Conservation (phyloP, 2,329 filamentous ascomycete species). For the Tolypocladium ophioglossoides region DNA sequence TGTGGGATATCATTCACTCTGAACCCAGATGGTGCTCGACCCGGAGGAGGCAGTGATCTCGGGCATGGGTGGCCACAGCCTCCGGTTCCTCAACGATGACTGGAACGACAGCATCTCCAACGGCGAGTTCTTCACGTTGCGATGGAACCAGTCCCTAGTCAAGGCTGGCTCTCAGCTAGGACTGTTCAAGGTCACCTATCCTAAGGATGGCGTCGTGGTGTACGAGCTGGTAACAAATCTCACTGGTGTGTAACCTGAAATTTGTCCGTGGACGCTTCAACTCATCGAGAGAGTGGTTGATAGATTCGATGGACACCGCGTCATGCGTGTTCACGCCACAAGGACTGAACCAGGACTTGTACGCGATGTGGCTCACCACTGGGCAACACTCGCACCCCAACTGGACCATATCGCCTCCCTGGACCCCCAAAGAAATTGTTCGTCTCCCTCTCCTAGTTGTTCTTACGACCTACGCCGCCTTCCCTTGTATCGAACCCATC, state of each 20-base stretch:
- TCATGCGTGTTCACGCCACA: constrained; percentile 19
- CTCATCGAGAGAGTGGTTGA: constrained; percentile 3
- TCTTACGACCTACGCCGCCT: neutral
- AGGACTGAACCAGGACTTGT: constrained; percentile 14
- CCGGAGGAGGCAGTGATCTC: constrained; percentile 5
- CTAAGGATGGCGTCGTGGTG: constrained; percentile 15
- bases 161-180: constrained; percentile 12
- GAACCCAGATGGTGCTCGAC: constrained; percentile 10
- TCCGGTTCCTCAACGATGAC: constrained; percentile 20
- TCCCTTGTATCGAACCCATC: neutral
- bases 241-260: constrained; percentile 14
- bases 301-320: constrained; percentile 14
- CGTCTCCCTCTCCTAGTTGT: neutral
- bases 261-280: neutral
- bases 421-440: constrained; percentile 13
- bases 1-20: constrained; percentile 2
- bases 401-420: constrained; percentile 21
- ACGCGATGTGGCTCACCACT: constrained; percentile 18
- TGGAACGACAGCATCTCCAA: constrained; percentile 24
- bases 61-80: constrained; percentile 13
- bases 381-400: constrained; percentile 10
- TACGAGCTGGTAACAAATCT: constrained; percentile 19
- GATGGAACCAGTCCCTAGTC: constrained; percentile 19
- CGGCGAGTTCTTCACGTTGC: constrained; percentile 15
- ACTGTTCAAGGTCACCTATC: constrained; percentile 20